phyloP scores from a whole-genome alignment of 2,329 filamentous ascomycete species.

The Paraconiothyrium brasiliense region DNA sequence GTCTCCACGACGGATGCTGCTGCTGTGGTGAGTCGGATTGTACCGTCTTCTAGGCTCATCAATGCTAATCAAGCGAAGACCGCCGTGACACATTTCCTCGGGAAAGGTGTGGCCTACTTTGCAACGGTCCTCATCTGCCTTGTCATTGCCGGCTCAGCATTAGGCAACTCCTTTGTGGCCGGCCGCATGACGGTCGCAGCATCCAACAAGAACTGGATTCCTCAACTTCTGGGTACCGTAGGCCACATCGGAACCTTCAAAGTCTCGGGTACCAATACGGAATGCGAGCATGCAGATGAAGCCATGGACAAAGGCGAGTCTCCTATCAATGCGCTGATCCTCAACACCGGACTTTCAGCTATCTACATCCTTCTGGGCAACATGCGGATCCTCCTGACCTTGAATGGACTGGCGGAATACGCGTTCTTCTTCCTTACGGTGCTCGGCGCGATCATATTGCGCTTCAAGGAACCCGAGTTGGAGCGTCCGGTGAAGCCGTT shows the following conservation, averaged over 20 bases:
- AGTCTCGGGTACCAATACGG: slow-evolving; percentile 26
- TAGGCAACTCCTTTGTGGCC: slow-evolving; percentile 71
- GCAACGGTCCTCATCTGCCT: slow-evolving; percentile 67
- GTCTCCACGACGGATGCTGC: slow-evolving; percentile 70
- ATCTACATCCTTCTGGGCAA: slow-evolving; percentile 70
- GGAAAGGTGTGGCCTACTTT: slow-evolving; percentile 61
- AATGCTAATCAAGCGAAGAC: slow-evolving; percentile 27
- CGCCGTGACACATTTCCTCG: slow-evolving; percentile 59
- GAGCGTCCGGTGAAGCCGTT: slow-evolving; percentile 66
- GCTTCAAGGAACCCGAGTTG: slow-evolving; percentile 65
- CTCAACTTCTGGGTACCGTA: slow-evolving; percentile 37
- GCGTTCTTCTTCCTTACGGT: slow-evolving; percentile 73
- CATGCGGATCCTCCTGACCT: slow-evolving; percentile 69
- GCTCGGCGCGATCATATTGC: slow-evolving; percentile 66
- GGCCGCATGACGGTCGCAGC: slow-evolving; percentile 72
- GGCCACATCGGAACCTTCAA: slow-evolving; percentile 41
- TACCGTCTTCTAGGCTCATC: neutral
- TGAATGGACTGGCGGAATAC: slow-evolving; percentile 56
- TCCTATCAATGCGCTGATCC: slow-evolving; percentile 48
- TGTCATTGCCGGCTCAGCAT: slow-evolving; percentile 68
- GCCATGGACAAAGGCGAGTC: slow-evolving; percentile 47
- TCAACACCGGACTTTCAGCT: slow-evolving; percentile 53
- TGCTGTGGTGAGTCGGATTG: slow-evolving; percentile 63
- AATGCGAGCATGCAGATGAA: slow-evolving; percentile 24
- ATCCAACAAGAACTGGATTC: slow-evolving; percentile 47